phyloP scores from a whole-genome alignment of 1,284 basidiomycete species.

The Trichosporon ovoides region DNA sequence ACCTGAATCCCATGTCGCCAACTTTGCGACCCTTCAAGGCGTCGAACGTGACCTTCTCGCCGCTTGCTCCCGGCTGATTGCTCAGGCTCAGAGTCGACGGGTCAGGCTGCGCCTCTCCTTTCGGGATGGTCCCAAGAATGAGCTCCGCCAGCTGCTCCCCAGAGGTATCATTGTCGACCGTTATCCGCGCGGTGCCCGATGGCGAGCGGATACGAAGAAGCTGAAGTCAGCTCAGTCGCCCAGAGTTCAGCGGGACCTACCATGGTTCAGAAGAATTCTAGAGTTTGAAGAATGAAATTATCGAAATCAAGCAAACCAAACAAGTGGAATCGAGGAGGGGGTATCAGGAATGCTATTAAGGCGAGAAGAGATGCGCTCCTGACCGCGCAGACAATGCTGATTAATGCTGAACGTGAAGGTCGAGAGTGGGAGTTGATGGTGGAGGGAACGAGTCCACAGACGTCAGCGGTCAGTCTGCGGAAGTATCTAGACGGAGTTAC shows the following conservation, averaged over 20 bases:
- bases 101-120: constrained; percentile 57
- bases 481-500: constrained; percentile 1
- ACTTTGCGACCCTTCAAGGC: constrained; percentile 66
- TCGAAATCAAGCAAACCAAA: neutral
- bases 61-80: constrained; percentile 69
- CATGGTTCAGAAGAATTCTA: constrained; percentile 9
- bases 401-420: neutral
- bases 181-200: constrained; percentile 89
- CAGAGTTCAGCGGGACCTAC: neutral
- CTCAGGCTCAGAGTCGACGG: constrained; percentile 71
- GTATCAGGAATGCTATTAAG: neutral
- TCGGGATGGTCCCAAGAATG: constrained; percentile 59
- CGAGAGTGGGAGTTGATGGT: neutral
- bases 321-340: neutral
- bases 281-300: neutral
- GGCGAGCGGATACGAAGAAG: constrained; percentile 87
- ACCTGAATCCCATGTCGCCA: constrained; percentile 78
- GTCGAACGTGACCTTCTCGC: constrained; percentile 68
- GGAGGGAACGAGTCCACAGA: constrained; percentile 9
- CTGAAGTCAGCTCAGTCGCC: constrained; percentile 50
- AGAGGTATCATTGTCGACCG: constrained; percentile 66
- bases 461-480: constrained; percentile 15
- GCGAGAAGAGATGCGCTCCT: neutral
- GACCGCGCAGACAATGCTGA: neutral
- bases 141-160: constrained; percentile 57